Conservation (phyloP, 441 rosid species). For the Erysimum pusillum region DNA sequence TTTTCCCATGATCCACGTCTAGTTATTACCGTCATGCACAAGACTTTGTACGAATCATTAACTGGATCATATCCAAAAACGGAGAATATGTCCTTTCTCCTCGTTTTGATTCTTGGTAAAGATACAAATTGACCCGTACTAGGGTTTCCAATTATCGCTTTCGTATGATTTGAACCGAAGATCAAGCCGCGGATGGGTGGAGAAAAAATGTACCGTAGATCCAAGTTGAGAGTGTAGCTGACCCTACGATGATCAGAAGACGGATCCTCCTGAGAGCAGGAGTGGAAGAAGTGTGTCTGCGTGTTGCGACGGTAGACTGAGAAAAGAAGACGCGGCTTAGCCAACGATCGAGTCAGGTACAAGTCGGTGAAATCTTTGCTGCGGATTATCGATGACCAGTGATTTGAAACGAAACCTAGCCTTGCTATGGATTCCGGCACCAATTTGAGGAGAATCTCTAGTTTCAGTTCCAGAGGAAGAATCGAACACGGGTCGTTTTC, state of each 20-base stretch:
- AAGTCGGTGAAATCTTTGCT: not conserved
- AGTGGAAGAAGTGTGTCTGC: not conserved
- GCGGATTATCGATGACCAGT: constrained; percentile 10
- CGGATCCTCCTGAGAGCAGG: constrained; percentile 16
- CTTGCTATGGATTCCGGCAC: not conserved
- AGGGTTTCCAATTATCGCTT: constrained; percentile 3
- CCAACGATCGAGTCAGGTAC: not conserved
- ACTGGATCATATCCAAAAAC: constrained; percentile 16
- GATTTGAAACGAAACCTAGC: not conserved
- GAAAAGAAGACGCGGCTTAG: constrained; percentile 18
- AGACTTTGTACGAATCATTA: constrained; percentile 2
- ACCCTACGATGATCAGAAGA: constrained; percentile 2
- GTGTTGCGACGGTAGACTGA: not conserved
- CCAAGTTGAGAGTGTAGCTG: not conserved
- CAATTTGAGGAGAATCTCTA: constrained; percentile 2
- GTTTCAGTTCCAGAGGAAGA: not conserved
- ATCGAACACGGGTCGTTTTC: not conserved
- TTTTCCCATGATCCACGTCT: not conserved
- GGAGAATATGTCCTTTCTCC: not conserved
- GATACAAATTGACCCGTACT: constrained; percentile 10
- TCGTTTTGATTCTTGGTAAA: not conserved
- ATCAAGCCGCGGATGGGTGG: constrained; percentile 23
- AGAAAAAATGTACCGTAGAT: not conserved
- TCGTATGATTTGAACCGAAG: not conserved
- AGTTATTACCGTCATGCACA: constrained; percentile 10